phyloP scores from a whole-genome alignment of 129 eudicot genomes.

The Rutidosis leptorrhynchoides region DNA sequence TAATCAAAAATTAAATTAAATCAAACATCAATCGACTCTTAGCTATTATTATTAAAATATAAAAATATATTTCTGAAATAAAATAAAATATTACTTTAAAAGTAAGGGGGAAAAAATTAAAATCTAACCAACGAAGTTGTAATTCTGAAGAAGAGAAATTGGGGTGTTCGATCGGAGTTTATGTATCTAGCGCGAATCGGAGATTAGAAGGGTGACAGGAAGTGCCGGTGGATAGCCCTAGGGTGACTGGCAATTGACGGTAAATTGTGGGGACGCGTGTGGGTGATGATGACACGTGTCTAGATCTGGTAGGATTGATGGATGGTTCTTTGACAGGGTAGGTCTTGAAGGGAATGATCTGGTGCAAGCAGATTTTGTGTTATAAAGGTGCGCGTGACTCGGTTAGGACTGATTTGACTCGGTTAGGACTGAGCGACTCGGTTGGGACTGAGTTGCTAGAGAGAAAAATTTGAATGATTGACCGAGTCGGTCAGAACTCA shows the following conservation, averaged over 20 bases:
- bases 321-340: conserved; percentile 37
- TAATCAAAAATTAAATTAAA: conserved; percentile 9
- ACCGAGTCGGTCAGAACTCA: conserved; percentile 36
- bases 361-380: conserved; percentile 20
- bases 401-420: conserved; percentile 36
- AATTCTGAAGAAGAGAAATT: not conserved
- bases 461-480: conserved; percentile 28
- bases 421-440: conserved; percentile 31
- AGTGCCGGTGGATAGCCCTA: conserved; percentile 30
- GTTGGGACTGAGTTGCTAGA: conserved; percentile 26
- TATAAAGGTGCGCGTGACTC: conserved; percentile 19
- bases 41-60: not conserved
- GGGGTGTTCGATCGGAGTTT: conserved; percentile 34
- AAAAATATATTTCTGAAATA: no score
- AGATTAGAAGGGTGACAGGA: conserved; percentile 30
- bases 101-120: not conserved
- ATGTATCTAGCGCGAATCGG: conserved; percentile 43
- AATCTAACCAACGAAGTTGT: not conserved
- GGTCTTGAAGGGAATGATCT: conserved; percentile 32
- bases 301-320: conserved; percentile 12
- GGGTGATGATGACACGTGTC: conserved; percentile 28
- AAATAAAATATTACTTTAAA: not conserved
- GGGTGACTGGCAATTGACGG: conserved; percentile 31
- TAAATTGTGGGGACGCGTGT: conserved; percentile 37
- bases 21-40: not conserved